These are phyloP conservation scores for Gnaphalium uliginosum DNA, from an alignment of 129 eudicot genomes.

Conservation along the genomic window DNA sequence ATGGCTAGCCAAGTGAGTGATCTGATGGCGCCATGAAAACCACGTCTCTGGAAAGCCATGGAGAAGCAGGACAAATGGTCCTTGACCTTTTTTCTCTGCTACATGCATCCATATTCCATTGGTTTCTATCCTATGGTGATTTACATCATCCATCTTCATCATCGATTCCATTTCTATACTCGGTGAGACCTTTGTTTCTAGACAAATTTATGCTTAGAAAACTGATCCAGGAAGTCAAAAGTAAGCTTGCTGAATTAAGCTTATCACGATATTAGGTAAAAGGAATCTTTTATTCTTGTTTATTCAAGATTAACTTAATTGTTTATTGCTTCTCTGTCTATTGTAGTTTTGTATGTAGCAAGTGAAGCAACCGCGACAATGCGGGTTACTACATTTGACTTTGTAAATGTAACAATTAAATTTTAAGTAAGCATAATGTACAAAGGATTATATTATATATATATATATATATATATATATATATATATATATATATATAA, in stretches of 20 bases:
- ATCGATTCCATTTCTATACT: constrained; percentile 19
- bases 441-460: no score
- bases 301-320: no score
- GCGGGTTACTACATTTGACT: no score
- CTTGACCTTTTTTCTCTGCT: constrained; percentile 47
- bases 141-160: constrained; percentile 31
- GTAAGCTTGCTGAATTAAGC: background rate
- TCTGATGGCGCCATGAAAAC: constrained; percentile 64
- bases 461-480: no score
- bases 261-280: background rate
- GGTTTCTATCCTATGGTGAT: constrained; percentile 44
- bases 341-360: no score
- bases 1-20: constrained; percentile 37
- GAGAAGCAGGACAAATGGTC: constrained; percentile 54
- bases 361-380: no score
- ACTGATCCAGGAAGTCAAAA: background rate
- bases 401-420: no score
- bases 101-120: constrained; percentile 64
- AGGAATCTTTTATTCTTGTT: background rate
- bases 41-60: constrained; percentile 63
- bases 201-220: background rate
- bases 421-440: no score
- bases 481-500: no score
- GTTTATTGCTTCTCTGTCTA: no score
- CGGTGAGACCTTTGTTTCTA: background rate